Conservation (phyloP, 768 basidiomycete genomes). For the Phlebiopsis flavidoalba region DNA sequence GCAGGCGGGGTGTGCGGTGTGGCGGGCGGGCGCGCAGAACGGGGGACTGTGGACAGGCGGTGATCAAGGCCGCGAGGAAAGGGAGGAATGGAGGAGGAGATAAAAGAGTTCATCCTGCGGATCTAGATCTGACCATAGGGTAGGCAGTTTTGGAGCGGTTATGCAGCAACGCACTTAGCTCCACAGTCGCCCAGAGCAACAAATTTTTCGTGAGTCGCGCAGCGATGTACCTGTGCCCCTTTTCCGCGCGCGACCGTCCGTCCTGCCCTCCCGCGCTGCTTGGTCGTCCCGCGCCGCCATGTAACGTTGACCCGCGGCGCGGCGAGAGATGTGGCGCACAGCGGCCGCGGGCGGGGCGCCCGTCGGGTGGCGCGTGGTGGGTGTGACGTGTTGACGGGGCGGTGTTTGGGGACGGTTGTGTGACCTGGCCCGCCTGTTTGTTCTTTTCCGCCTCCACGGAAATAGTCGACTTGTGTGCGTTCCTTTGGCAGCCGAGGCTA, state of each 20-base stretch:
- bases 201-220: not conserved
- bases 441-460: conserved; percentile 8
- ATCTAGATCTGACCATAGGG: conserved; percentile 7
- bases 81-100: not conserved
- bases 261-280: not conserved
- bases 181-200: conserved; percentile 4
- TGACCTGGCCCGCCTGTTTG: conserved; percentile 1
- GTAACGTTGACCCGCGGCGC: not conserved
- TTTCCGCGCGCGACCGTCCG: too few relatives aligned
- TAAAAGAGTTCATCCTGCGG: not conserved
- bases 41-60: not conserved
- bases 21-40: not conserved
- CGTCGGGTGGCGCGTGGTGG: not conserved
- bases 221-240: conserved; percentile 2
- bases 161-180: too few relatives aligned
- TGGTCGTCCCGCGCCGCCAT: not conserved
- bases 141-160: conserved; percentile 3
- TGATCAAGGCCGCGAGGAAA: not conserved
- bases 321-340: not conserved
- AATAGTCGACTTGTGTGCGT: not conserved
- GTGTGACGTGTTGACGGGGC: conserved; percentile 1
- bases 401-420: not conserved
- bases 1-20: not conserved
- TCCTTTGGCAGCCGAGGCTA: not conserved
- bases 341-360: not conserved